phyloP scores from a whole-genome alignment of 495 filamentous ascomycete genomes.

The Podospora fimiseda region DNA sequence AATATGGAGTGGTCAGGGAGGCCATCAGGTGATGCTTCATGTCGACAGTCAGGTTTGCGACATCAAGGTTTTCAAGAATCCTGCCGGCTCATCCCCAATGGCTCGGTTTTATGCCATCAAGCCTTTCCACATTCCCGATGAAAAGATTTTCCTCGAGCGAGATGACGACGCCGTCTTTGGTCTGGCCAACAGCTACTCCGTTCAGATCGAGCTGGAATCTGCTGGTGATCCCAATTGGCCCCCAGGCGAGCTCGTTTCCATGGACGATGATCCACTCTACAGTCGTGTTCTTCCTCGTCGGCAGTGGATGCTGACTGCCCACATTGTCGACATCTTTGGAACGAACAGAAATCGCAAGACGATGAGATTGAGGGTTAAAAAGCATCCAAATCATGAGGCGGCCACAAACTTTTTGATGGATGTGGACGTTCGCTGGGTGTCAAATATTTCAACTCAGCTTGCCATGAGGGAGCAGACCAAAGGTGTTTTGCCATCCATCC shows the following conservation, averaged over 20 bases:
- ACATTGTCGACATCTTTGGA: slow-evolving; percentile 33
- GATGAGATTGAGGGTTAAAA: slow-evolving; percentile 33
- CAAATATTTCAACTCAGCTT: slow-evolving; percentile 23
- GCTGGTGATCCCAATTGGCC: slow-evolving; percentile 43
- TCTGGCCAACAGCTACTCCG: slow-evolving; percentile 39
- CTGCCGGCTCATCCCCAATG: slow-evolving; percentile 33
- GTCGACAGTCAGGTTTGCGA: slow-evolving; percentile 44
- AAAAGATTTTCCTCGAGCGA: slow-evolving; percentile 42
- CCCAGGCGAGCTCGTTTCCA: slow-evolving; percentile 34
- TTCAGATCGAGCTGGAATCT: slow-evolving; percentile 43
- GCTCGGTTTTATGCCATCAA: slow-evolving; percentile 38
- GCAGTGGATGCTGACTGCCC: slow-evolving; percentile 37
- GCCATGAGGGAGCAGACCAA: slow-evolving; percentile 19
- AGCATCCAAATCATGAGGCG: slow-evolving; percentile 18
- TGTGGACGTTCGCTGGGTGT: slow-evolving; percentile 42
- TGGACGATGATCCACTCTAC: slow-evolving; percentile 20
- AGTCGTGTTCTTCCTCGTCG: slow-evolving; percentile 19
- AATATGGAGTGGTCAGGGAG: slow-evolving; percentile 27
- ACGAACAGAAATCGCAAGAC: slow-evolving; percentile 30
- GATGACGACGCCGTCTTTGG: slow-evolving; percentile 35
- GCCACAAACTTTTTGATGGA: slow-evolving; percentile 39
- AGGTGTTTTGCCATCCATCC: slow-evolving; percentile 26
- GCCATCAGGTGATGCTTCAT: slow-evolving; percentile 28
- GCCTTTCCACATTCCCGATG: slow-evolving; percentile 42
- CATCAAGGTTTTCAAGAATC: slow-evolving; percentile 38